Percentiles rank a stretch among this genome's conserved stretches.
Conservation (phyloP, 257 asterid genomes). For the Rubia yunnanensis region DNA sequence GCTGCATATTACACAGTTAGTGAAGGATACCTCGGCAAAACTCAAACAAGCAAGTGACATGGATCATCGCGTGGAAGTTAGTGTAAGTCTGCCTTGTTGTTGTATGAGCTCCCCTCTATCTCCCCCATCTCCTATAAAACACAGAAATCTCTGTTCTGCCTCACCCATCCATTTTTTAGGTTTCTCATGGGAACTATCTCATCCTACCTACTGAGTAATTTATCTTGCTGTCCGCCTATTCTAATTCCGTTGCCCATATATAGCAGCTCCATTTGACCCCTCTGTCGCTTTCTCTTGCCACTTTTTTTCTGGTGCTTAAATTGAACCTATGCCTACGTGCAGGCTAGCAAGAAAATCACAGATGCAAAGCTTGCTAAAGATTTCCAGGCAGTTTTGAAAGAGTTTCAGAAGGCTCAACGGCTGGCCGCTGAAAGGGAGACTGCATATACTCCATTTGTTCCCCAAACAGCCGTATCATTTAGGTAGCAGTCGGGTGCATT, state of each 20-base stretch:
- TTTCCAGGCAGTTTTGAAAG: conserved; percentile 82
- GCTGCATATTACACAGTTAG: conserved; percentile 72
- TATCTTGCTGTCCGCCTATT: not conserved
- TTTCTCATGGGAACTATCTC: not conserved
- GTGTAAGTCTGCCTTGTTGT: conserved; percentile 35
- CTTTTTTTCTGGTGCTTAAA: not conserved
- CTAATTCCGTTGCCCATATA: not conserved
- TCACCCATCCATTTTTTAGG: not conserved
- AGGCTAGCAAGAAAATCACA: conserved; percentile 84
- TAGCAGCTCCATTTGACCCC: not conserved
- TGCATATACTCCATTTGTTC: conserved; percentile 59
- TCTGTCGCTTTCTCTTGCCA: not conserved
- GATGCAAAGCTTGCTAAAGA: conserved; percentile 97
- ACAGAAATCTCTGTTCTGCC: not conserved
- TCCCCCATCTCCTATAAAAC: not conserved
- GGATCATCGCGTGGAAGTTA: conserved; percentile 58
- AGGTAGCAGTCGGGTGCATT: conserved; percentile 31
- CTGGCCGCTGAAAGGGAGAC: conserved; percentile 49
- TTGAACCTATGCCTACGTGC: conserved; percentile 14
- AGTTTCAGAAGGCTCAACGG: conserved; percentile 60
- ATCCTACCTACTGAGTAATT: not conserved
- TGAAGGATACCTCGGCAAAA: conserved; percentile 75
- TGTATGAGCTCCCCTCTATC: not conserved
- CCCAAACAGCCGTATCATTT: conserved; percentile 41
- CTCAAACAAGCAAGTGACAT: conserved; percentile 83